Conservation (phyloP, 2,329 filamentous ascomycete genomes). For the Cryphonectria parasitica region DNA sequence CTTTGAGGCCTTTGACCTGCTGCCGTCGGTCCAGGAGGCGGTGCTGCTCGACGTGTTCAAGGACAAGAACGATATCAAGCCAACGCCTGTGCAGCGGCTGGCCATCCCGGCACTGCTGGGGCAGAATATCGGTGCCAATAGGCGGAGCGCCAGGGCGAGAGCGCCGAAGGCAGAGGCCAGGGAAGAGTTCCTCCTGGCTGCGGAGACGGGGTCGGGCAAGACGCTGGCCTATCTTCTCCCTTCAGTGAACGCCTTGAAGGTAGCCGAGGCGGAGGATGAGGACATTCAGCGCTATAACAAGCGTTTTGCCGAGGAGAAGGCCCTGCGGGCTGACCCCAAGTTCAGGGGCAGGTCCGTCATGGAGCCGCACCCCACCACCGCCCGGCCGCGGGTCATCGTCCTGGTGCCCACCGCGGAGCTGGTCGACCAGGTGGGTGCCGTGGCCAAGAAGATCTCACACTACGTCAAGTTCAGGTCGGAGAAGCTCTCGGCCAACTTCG, state of each 20-base stretch:
- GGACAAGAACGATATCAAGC: constrained; percentile 73
- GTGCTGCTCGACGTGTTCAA: constrained; percentile 74
- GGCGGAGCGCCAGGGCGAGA: constrained; percentile 35
- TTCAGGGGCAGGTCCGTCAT: constrained; percentile 67
- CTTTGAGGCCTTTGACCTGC: constrained; percentile 80
- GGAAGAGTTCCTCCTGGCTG: constrained; percentile 78
- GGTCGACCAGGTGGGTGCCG: constrained; percentile 80
- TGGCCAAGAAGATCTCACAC: constrained; percentile 84
- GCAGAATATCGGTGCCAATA: constrained; percentile 47
- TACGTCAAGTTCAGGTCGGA: constrained; percentile 84
- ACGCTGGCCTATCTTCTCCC: constrained; percentile 92
- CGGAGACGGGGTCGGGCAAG: constrained; percentile 96
- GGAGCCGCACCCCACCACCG: constrained; percentile 73
- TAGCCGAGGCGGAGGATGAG: constrained; percentile 65
- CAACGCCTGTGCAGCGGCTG: constrained; percentile 87
- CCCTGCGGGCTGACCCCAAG: constrained; percentile 56
- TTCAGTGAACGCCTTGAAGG: constrained; percentile 82
- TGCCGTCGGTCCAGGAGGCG: constrained; percentile 72
- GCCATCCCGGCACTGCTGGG: constrained; percentile 82
- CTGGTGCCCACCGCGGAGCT: constrained; percentile 92
- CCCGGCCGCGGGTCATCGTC: constrained; percentile 80
- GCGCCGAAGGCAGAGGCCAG: constrained; percentile 36
- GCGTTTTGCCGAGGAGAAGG: constrained; percentile 58
- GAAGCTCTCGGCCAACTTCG: constrained; percentile 77
- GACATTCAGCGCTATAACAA: constrained; percentile 62